Percentiles rank a stretch among this genome's conserved stretches.
Conservation (phyloP, 2,329 filamentous ascomycete genomes). For the Venturia asperata region DNA sequence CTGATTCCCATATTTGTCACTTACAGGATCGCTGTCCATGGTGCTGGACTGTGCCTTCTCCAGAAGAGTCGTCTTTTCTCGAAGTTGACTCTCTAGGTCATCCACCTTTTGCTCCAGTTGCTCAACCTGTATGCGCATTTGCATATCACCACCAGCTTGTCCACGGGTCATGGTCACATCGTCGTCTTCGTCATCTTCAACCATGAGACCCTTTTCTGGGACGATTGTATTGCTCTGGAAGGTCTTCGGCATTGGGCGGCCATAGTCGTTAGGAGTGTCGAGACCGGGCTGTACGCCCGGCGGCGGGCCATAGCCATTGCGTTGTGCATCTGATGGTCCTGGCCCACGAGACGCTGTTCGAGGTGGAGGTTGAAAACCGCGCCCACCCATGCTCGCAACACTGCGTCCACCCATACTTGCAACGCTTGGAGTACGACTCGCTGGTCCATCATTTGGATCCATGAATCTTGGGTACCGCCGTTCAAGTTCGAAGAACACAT, state of each 20-base stretch:
- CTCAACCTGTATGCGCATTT: constrained; percentile 72
- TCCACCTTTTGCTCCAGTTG: constrained; percentile 69
- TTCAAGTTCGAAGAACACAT: constrained; percentile 93
- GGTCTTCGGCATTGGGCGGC: constrained; percentile 75
- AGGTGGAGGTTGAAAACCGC: constrained; percentile 17
- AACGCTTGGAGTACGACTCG: constrained; percentile 1
- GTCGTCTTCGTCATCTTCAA: constrained; percentile 80
- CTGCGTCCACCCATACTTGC: constrained; percentile 50
- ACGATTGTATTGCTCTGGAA: constrained; percentile 95
- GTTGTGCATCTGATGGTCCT: constrained; percentile 10
- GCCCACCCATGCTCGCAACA: constrained; percentile 36
- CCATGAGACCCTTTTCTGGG: constrained; percentile 94
- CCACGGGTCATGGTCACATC: constrained; percentile 35
- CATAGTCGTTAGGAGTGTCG: constrained; percentile 50
- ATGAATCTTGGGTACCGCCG: constrained; percentile 76
- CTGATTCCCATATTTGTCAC: constrained; percentile 18
- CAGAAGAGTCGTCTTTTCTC: constrained; percentile 65
- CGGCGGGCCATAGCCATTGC: not conserved
- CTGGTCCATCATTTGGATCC: constrained; percentile 29
- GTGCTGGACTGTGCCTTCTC: constrained; percentile 30
- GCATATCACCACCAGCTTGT: constrained; percentile 51
- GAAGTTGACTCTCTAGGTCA: constrained; percentile 60
- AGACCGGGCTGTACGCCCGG: constrained; percentile 32
- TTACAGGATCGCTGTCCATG: constrained; percentile 40
- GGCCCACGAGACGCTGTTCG: constrained; percentile 15